Evolutionary conservation across 306 rosid species (phyloP).

Genomic region (Mimosa pudica): DNA sequence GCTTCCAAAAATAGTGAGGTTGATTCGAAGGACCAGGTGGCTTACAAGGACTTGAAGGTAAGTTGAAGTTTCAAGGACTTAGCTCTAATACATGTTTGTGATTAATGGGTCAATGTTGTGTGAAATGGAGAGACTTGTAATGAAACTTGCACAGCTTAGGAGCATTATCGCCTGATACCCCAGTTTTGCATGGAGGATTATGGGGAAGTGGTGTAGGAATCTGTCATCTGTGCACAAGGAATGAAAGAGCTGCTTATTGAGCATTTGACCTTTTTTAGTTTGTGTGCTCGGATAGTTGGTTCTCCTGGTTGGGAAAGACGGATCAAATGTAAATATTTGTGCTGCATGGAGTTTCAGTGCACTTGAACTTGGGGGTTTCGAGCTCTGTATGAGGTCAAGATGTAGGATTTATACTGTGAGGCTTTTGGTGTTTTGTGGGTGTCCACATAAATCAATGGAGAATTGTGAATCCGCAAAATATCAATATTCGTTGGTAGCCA

Average conservation of each 20-base stretch:
- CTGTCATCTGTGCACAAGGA: neutral
- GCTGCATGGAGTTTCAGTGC: too few relatives aligned
- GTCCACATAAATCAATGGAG: neutral
- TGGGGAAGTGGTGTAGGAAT: neutral
- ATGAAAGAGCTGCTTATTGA: neutral
- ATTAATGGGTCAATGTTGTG: too few relatives aligned
- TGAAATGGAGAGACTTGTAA: neutral
- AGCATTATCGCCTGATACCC: neutral
- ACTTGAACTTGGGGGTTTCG: neutral
- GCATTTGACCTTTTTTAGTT: neutral
- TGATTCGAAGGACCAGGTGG: conserved; percentile 32
- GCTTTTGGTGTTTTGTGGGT: neutral
- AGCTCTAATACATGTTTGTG: conserved; percentile 17
- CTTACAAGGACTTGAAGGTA: conserved; percentile 41
- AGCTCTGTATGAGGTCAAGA: too few relatives aligned
- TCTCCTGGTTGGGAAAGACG: neutral
- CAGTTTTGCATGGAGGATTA: neutral
- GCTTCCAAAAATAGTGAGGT: conserved; percentile 14
- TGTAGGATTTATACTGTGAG: too few relatives aligned
- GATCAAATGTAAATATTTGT: neutral
- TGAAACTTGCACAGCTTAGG: neutral
- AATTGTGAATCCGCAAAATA: too few relatives aligned
- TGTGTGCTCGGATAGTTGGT: neutral
- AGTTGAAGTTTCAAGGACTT: conserved; percentile 21
- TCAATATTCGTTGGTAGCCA: too few relatives aligned